Evolutionary conservation across 768 basidiomycete species (phyloP).

Genomic region (Tubosaeta brunneosetosa): DNA sequence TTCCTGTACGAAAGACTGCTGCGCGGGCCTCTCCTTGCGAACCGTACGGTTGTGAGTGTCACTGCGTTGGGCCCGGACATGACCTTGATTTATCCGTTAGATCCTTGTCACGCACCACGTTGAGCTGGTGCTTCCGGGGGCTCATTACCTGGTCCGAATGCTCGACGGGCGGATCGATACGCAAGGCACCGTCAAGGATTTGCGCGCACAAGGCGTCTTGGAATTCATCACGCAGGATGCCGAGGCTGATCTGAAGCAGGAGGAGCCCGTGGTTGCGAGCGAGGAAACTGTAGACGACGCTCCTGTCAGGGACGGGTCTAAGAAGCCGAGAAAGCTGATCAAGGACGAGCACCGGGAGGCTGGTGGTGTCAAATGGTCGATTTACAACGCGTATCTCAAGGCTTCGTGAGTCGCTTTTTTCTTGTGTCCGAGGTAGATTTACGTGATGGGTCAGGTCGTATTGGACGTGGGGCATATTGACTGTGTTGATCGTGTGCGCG

Average conservation of each 20-base stretch:
- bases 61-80: background rate
- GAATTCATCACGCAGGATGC: constrained; percentile 55
- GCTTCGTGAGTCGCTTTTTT: constrained; percentile 46
- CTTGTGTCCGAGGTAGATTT: background rate
- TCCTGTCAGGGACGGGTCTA: constrained; percentile 23
- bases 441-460: constrained; percentile 21
- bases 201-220: constrained; percentile 56
- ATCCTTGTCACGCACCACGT: constrained; percentile 81
- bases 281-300: constrained; percentile 12
- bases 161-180: constrained; percentile 77
- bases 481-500: constrained; percentile 18
- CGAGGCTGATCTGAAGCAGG: constrained; percentile 45
- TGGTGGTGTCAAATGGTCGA: constrained; percentile 77
- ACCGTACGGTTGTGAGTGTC: constrained; percentile 61
- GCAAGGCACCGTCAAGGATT: constrained; percentile 63
- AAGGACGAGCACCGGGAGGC: constrained; percentile 79
- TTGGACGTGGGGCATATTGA: constrained; percentile 27
- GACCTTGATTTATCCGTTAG: constrained; percentile 26
- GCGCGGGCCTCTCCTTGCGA: constrained; percentile 57
- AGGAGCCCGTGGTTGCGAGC: constrained; percentile 27
- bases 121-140: constrained; percentile 71
- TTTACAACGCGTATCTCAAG: constrained; percentile 64
- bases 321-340: constrained; percentile 68
- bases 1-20: constrained; percentile 61
- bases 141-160: constrained; percentile 71